Evolutionary conservation across 768 basidiomycete species (phyloP).

Genomic region (Amanita rimosa): DNA sequence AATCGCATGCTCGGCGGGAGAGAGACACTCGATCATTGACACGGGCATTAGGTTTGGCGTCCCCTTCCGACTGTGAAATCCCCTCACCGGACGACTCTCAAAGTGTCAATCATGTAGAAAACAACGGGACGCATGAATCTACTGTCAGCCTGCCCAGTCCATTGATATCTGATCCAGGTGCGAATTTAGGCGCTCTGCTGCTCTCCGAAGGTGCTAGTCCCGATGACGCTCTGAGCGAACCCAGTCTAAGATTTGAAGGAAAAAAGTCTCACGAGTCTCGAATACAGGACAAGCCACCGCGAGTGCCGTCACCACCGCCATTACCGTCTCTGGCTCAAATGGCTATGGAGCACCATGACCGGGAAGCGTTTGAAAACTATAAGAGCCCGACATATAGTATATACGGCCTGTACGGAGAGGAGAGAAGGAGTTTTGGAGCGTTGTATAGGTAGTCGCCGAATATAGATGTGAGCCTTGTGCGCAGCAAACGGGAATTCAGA

Average conservation of each 20-base stretch:
- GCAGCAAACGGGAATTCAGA: constrained; percentile 3
- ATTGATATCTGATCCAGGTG: constrained; percentile 27
- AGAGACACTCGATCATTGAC: constrained; percentile 26
- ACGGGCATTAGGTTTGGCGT: constrained; percentile 24
- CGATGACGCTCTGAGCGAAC: not conserved
- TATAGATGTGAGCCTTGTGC: constrained; percentile 9
- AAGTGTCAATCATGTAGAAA: constrained; percentile 29
- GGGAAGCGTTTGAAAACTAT: constrained; percentile 54
- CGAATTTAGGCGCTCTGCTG: constrained; percentile 33
- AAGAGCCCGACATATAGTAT: constrained; percentile 78
- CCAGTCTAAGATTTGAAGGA: not conserved
- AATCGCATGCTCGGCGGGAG: constrained; percentile 32
- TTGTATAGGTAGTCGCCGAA: not conserved
- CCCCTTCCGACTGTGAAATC: constrained; percentile 9
- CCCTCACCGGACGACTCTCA: constrained; percentile 48
- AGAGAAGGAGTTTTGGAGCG: constrained; percentile 36
- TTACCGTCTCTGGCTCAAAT: constrained; percentile 69
- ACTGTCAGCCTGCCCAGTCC: not conserved
- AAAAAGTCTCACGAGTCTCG: constrained; percentile 12
- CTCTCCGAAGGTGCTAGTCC: constrained; percentile 23
- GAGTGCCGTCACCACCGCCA: constrained; percentile 71
- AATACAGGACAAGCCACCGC: constrained; percentile 54
- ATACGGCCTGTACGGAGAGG: constrained; percentile 60
- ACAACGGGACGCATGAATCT: not conserved
- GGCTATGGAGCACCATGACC: constrained; percentile 54